Percentiles rank a stretch among this genome's conserved stretches.
Conservation (phyloP, 129 eudicot species). For the Flaveria robusta region DNA sequence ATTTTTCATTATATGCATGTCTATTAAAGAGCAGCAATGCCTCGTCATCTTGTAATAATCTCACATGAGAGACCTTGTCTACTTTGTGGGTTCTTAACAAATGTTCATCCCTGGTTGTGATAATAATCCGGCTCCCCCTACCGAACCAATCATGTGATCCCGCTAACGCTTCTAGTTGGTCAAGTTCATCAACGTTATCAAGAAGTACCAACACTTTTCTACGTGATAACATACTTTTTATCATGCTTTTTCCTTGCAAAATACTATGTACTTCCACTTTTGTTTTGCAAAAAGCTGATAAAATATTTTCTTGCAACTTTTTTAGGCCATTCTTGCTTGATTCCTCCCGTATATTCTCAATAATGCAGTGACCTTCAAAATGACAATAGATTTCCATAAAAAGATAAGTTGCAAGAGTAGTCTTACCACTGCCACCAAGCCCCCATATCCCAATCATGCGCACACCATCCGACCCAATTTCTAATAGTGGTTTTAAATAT, state of each 20-base stretch:
- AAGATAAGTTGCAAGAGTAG: neutral
- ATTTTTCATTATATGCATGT: constrained; percentile 1
- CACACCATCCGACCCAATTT: neutral
- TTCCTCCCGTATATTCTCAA: neutral
- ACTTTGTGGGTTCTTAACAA: neutral
- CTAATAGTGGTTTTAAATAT: too few species aligned
- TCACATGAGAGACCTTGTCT: neutral
- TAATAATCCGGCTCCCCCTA: neutral
- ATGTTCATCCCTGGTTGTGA: neutral
- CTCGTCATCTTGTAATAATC: neutral
- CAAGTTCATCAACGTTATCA: neutral
- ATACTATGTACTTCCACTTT: neutral
- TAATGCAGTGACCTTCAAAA: too few species aligned
- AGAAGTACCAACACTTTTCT: neutral
- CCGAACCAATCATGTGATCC: neutral
- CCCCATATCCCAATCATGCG: neutral
- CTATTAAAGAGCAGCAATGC: neutral
- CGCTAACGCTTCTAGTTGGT: neutral
- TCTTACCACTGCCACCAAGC: neutral
- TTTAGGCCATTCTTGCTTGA: neutral
- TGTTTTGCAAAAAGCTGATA: neutral
- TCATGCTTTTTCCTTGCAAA: neutral
- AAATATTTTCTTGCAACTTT: neutral
- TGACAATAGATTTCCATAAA: too few species aligned
- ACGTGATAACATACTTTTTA: neutral